Evolutionary conservation across 2,329 filamentous ascomycete genomes (phyloP).

Genomic region (Fulvia fulva): DNA sequence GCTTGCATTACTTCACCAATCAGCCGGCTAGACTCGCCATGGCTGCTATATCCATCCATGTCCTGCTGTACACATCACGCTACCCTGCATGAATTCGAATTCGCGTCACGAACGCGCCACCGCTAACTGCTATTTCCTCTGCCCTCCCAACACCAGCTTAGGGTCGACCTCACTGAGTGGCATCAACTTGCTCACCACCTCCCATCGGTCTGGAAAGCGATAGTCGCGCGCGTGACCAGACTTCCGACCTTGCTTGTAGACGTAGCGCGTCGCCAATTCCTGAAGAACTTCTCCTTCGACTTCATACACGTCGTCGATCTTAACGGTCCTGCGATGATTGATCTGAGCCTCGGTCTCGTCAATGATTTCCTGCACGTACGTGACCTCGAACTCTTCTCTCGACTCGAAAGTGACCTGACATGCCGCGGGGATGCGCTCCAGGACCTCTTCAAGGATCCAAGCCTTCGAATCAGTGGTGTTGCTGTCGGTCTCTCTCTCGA

Average conservation of each 20-base stretch:
- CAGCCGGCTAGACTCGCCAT: background rate
- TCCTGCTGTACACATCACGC: background rate
- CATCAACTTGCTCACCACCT: slow-evolving; percentile 1
- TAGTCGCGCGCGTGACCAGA: slow-evolving; percentile 13
- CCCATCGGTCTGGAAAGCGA: slow-evolving; percentile 11
- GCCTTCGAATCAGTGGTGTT: slow-evolving; percentile 1
- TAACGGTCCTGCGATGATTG: no score
- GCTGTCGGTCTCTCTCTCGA: slow-evolving; percentile 8
- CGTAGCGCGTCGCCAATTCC: slow-evolving; percentile 3
- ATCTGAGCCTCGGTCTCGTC: slow-evolving; percentile 6
- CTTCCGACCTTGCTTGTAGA: slow-evolving; percentile 10
- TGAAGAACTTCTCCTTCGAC: slow-evolving; percentile 10
- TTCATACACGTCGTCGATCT: slow-evolving; percentile 1
- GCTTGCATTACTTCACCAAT: background rate
- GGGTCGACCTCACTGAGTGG: slow-evolving; percentile 14
- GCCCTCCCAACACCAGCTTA: slow-evolving; percentile 15
- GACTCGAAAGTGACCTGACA: slow-evolving; percentile 15
- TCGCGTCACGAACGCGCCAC: background rate
- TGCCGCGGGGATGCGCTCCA: slow-evolving; percentile 21
- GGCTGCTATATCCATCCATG: slow-evolving; percentile 1
- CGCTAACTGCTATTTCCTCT: background rate
- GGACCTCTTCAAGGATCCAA: slow-evolving; percentile 14
- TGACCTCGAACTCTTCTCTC: slow-evolving; percentile 8
- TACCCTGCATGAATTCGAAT: slow-evolving; percentile 1
- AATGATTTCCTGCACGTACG: slow-evolving; percentile 11